Conservation (phyloP, 257 asterid species). For the Solanum arcanum region DNA sequence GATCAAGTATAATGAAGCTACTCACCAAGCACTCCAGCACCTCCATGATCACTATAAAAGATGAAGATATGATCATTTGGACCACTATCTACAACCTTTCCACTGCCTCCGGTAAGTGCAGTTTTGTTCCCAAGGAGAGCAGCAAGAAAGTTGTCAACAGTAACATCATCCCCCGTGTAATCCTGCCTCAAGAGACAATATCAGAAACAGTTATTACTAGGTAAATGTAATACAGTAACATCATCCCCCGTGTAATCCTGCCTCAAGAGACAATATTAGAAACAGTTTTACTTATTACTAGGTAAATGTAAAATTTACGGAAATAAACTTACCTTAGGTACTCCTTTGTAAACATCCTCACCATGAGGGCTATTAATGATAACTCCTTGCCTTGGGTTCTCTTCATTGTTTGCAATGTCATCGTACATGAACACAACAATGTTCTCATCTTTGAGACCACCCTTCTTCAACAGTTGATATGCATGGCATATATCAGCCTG, state of each 20-base stretch:
- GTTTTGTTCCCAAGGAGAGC: conserved; percentile 75
- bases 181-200: conserved; percentile 45
- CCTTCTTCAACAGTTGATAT: conserved; percentile 69
- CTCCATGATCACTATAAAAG: conserved; percentile 90
- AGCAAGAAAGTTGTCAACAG: conserved; percentile 57
- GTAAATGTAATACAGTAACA: conserved; percentile 26
- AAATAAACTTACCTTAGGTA: conserved; percentile 65
- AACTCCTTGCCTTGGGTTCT: conserved; percentile 86
- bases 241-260: conserved; percentile 86
- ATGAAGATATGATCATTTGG: conserved; percentile 84
- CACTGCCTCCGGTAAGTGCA: conserved; percentile 82
- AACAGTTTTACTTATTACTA: not conserved
- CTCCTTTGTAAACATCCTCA: conserved; percentile 78
- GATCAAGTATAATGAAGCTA: not conserved
- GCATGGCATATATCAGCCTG: conserved; percentile 99
- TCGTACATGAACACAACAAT: conserved; percentile 86
- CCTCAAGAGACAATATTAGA: conserved; percentile 8
- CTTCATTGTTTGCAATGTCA: conserved; percentile 67
- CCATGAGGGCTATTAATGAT: conserved; percentile 87
- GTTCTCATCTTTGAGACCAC: conserved; percentile 91
- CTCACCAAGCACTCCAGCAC: conserved; percentile 94
- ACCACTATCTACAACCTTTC: conserved; percentile 89
- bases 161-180: conserved; percentile 69
- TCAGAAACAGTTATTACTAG: not conserved
- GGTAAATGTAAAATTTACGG: not conserved